Base-by-base conservation (phyloP, 2,329 filamentous ascomycete genomes). In the Rachicladosporium sp. region DNA sequence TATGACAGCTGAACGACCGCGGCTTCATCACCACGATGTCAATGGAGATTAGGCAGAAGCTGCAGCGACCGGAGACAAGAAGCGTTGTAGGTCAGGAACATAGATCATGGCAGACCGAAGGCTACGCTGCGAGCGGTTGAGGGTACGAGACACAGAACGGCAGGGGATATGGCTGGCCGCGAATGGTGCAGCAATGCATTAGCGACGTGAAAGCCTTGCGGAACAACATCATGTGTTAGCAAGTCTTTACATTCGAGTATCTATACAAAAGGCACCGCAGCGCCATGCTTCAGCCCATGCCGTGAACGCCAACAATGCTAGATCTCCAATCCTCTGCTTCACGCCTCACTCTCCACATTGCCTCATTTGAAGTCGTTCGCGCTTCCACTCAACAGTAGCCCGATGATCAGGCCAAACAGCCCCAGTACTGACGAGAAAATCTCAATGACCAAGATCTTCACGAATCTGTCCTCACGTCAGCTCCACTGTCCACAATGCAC, bases 381-480 rank as follows among this genome's bases (percentile, higher is more conserved):
- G 65, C 91, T 93, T 60, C 80, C 74, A 43, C 85, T 84, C 38
- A 96, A 74, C 49, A 98, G 71, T 40, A 98, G 74, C 34, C 93
- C 91, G 51, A 98, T 80, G 57, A 98, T 98, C 47, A 98, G 73
- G 43, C 91, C 93, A 57, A 98, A 98, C 3, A 98, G 77, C 47
- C 93, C 91, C 8, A 98, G 73, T 36, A 98, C 89, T 31, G 89
- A 96, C 61, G 88, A 95, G 71, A 98, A 98, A 61, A 98, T 98
- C 66, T 98, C 93, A 56, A 98, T 93, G 51, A 98, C 89, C 38
- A 98, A 78, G 51, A 98, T 94, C 69, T 94, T 95, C 66, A 98
- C 89, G 65, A 98, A 98, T 40, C 88, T 94, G 46, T 11, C 3
- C 1, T 3, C 43, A 21, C 38, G 35, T 50, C 38, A 49, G 45